Evolutionary conservation across 805 yeast species (phyloP).

Genomic region (Yarrowia keelungensis): DNA sequence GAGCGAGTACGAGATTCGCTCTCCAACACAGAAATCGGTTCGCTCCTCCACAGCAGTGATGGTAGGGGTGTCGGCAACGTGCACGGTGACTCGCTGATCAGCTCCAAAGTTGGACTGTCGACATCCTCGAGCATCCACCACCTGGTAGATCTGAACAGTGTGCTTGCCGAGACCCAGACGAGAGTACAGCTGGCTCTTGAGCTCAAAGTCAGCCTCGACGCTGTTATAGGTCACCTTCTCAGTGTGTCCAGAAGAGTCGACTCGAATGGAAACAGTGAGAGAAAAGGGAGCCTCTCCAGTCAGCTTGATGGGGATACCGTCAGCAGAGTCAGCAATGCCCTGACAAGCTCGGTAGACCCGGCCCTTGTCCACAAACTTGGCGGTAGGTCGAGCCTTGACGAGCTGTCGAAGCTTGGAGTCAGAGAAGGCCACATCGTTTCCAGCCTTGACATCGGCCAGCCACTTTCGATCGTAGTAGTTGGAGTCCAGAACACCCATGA

Average conservation of each 20-base stretch:
- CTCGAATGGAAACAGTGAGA: constrained; percentile 63
- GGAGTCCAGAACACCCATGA: constrained; percentile 70
- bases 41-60: constrained; percentile 57
- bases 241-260: constrained; percentile 63
- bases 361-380: constrained; percentile 57
- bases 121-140: constrained; percentile 78
- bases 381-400: constrained; percentile 69
- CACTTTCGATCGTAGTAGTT: constrained; percentile 58
- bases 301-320: constrained; percentile 64
- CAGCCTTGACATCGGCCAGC: constrained; percentile 44
- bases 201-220: constrained; percentile 52
- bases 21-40: constrained; percentile 87
- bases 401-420: constrained; percentile 50
- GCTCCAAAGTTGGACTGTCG: constrained; percentile 54
- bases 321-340: constrained; percentile 50
- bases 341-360: constrained; percentile 61
- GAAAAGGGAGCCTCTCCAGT: constrained; percentile 69
- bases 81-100: constrained; percentile 58
- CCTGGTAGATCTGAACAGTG: constrained; percentile 60
- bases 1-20: constrained; percentile 75
- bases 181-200: constrained; percentile 56
- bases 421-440: constrained; percentile 29
- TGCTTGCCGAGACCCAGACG: constrained; percentile 75
- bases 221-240: constrained; percentile 57
- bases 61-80: constrained; percentile 79